A percentile compares a stretch with the other conserved stretches of the same genome.
Conservation (phyloP, 1,284 basidiomycete species). For the Ustilago hordei region DNA sequence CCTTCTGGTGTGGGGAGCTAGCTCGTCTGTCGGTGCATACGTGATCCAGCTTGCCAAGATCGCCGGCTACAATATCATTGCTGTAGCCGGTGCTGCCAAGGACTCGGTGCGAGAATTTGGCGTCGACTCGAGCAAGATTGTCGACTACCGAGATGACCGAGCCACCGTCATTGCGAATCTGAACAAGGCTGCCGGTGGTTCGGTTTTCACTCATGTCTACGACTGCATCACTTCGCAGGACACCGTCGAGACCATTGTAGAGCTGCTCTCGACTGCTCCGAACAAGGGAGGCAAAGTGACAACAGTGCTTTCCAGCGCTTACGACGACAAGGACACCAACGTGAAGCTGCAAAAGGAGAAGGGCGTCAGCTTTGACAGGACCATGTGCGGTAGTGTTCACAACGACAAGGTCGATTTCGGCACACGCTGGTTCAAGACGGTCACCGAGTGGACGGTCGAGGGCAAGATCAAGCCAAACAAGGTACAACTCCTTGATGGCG, state of each 20-base stretch:
- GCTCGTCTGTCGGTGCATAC: constrained; percentile 68
- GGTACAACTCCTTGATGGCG: constrained; percentile 50
- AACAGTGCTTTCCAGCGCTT: constrained; percentile 11
- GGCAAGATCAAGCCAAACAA: constrained; percentile 61
- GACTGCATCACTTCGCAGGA: constrained; percentile 55
- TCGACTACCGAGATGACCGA: constrained; percentile 49
- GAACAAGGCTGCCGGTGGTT: constrained; percentile 28
- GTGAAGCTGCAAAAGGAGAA: constrained; percentile 22
- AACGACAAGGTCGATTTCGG: constrained; percentile 48
- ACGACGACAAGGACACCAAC: constrained; percentile 16
- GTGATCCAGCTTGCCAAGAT: constrained; percentile 68
- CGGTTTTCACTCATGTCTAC: constrained; percentile 50
- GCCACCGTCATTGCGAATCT: constrained; percentile 46
- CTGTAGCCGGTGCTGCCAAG: constrained; percentile 52
- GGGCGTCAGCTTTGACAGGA: constrained; percentile 13
- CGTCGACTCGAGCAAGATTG: constrained; percentile 16
- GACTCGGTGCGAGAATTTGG: constrained; percentile 22
- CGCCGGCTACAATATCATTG: constrained; percentile 65
- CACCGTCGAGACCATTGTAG: constrained; percentile 46
- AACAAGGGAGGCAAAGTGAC: constrained; percentile 29
- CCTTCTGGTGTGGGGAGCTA: constrained; percentile 68
- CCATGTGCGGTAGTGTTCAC: constrained; percentile 22
- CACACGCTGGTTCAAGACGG: constrained; percentile 52
- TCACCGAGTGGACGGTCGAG: constrained; percentile 55
- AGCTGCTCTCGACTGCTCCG: constrained; percentile 38